Conservation (phyloP, 768 basidiomycete species). For the Krasilnikovozyma curviuscula region DNA sequence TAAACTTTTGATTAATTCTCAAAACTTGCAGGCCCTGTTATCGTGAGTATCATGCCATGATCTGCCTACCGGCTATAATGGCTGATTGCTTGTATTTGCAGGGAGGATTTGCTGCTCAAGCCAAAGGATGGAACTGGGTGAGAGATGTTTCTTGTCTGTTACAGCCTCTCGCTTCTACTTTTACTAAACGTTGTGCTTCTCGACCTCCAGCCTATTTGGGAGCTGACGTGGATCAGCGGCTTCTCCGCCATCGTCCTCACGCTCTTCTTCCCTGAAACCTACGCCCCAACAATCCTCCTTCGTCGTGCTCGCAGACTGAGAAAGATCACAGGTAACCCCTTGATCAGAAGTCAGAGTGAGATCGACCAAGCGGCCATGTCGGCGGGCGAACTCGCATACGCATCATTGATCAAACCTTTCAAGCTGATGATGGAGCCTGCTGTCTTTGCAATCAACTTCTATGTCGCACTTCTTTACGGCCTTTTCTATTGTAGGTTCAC, state of each 20-base stretch:
- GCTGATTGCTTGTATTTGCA: too few species aligned
- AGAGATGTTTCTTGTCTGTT: too few species aligned
- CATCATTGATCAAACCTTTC: constrained; percentile 20
- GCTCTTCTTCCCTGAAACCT: constrained; percentile 26
- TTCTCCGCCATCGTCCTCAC: too few species aligned
- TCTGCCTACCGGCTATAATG: too few species aligned
- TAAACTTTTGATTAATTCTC: too few species aligned
- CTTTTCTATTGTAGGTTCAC: too few species aligned
- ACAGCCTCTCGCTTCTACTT: too few species aligned
- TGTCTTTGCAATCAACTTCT: constrained; percentile 23
- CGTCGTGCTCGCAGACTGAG: constrained; percentile 27
- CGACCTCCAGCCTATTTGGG: too few species aligned
- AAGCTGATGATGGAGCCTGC: constrained; percentile 22
- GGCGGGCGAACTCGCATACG: constrained; percentile 12
- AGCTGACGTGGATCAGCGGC: constrained; percentile 24
- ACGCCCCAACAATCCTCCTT: constrained; percentile 24
- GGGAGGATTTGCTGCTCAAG: constrained; percentile 23
- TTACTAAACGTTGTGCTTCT: too few species aligned
- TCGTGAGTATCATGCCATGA: too few species aligned
- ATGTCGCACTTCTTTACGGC: too few species aligned
- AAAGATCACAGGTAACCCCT: constrained; percentile 25
- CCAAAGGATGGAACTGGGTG: constrained; percentile 26
- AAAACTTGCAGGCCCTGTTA: too few species aligned
- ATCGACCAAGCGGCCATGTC: constrained; percentile 18
- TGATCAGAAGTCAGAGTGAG: constrained; percentile 21